phyloP scores from a whole-genome alignment of 1,139 yeast species.

The Blastobotrys aristatus region DNA sequence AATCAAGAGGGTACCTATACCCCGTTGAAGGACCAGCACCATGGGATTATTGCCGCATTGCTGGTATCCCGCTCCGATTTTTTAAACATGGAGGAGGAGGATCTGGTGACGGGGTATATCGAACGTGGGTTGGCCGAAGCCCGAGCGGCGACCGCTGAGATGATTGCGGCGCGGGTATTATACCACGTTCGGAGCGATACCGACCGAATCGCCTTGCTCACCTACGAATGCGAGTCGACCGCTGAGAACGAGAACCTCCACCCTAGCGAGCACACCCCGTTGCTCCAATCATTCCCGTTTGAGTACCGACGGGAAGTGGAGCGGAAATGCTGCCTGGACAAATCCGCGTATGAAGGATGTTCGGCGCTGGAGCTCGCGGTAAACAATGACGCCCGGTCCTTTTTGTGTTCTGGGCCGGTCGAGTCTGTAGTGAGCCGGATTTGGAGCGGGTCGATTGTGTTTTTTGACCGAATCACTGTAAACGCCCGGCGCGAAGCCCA shows the following conservation, averaged over 20 bases:
- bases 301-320: constrained; percentile 12
- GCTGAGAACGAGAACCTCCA: neutral
- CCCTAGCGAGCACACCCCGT: constrained; percentile 16
- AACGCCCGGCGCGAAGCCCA: constrained; percentile 26
- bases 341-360: constrained; percentile 19
- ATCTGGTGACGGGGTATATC: constrained; percentile 21
- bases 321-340: constrained; percentile 10
- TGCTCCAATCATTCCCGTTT: constrained; percentile 10
- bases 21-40: constrained; percentile 24
- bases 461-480: constrained; percentile 31
- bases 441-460: constrained; percentile 35
- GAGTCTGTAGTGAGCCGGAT: constrained; percentile 28
- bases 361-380: constrained; percentile 32
- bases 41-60: constrained; percentile 31
- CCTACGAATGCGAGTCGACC: constrained; percentile 24
- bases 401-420: constrained; percentile 28
- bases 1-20: neutral
- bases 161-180: constrained; percentile 29
- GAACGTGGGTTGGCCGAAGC: constrained; percentile 28
- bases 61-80: constrained; percentile 30
- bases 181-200: constrained; percentile 25
- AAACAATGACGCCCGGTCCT: constrained; percentile 27
- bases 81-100: constrained; percentile 24
- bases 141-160: constrained; percentile 31
- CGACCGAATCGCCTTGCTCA: constrained; percentile 27